Base-by-base conservation (phyloP, 169 alveolate species). In the Cryptosporidium felis region DNA sequence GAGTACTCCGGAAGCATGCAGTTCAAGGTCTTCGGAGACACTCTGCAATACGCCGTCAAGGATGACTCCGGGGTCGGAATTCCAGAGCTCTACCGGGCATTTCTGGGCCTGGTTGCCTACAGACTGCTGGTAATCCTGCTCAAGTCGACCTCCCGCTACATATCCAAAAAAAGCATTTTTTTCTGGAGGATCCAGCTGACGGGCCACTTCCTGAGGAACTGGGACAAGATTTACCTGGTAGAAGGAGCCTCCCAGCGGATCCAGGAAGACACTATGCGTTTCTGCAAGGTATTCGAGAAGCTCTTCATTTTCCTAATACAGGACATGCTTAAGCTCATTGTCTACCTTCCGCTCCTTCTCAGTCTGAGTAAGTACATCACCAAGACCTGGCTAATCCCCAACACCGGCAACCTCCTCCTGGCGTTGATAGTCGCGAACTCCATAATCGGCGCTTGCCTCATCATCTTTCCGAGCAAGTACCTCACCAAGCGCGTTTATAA, bases 191-290 rank as follows among this genome's bases (percentile, higher is more conserved):
- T 67, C 18, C 40, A 46, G 38, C 36, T 67, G 36, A 49, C 66
- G 10, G 65, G 51, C 56, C 28, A n/a, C 26, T 67, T 49, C 38
- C 28, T 67, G 38, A 18, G 51, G 10, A 26, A 34, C 56, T 67
- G 82, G 82, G 40, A 67, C 26, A 34, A 36, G 5, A 49, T 67
- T 21, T 45, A 67, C 65, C 36, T 40, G n/a, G 32, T 49, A 5
- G 82, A 67, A 34, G 82, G 82, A n/a, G 82, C 40, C 3, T 46
- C 82, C 10, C 82, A 67, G 60, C 46, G 82, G 32, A 51, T 67
- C 21, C 82, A 67, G 23, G 82, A 67, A 51, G 82, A 67, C 26
- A 67, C 51, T 16, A 67, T 67, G 82, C 46, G 82, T 9, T 67
- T 21, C 53, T 67, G 82, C 42, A 51, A 21, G 16, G 51, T 67